Evolutionary conservation across 352 stramenopile species (phyloP).

Genomic region (Phytophthora macrochlamydospora): DNA sequence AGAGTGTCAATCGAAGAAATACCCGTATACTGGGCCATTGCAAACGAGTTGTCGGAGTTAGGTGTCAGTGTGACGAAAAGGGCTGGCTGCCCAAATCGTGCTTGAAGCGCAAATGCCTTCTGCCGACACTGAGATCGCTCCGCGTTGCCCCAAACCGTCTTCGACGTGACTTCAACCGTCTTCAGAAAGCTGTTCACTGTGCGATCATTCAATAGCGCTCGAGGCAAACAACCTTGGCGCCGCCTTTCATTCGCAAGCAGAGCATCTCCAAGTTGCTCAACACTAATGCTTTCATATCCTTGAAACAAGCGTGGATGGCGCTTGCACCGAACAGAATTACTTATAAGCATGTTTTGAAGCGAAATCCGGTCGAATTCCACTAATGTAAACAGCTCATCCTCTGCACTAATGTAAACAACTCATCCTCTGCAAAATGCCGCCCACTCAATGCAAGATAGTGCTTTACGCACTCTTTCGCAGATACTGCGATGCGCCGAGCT

Average conservation of each 20-base stretch:
- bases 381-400: conserved; percentile 20
- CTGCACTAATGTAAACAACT: conserved; percentile 14
- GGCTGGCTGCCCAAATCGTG: conserved; percentile 5
- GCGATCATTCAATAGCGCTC: background rate
- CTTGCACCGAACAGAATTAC: conserved; percentile 5
- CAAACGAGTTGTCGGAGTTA: conserved; percentile 8
- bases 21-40: conserved; percentile 8
- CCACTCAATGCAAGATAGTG: conserved; percentile 13
- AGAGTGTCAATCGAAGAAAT: conserved; percentile 3
- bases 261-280: background rate
- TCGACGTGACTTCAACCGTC: conserved; percentile 2
- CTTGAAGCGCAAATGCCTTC: conserved; percentile 8
- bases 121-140: conserved; percentile 6
- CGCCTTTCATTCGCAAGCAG: conserved; percentile 11
- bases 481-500: background rate
- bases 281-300: conserved; percentile 2
- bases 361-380: conserved; percentile 14
- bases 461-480: conserved; percentile 12
- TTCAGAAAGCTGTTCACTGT: conserved; percentile 7
- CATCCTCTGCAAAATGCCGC: conserved; percentile 18
- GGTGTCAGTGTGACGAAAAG: conserved; percentile 16
- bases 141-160: conserved; percentile 6
- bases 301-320: conserved; percentile 2
- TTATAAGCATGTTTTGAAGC: conserved; percentile 11
- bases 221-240: conserved; percentile 1